Percentiles rank a stretch among this genome's conserved stretches.
phyloP scores from a whole-genome alignment of 805 yeast species.

The Wickerhamomyces alni region DNA sequence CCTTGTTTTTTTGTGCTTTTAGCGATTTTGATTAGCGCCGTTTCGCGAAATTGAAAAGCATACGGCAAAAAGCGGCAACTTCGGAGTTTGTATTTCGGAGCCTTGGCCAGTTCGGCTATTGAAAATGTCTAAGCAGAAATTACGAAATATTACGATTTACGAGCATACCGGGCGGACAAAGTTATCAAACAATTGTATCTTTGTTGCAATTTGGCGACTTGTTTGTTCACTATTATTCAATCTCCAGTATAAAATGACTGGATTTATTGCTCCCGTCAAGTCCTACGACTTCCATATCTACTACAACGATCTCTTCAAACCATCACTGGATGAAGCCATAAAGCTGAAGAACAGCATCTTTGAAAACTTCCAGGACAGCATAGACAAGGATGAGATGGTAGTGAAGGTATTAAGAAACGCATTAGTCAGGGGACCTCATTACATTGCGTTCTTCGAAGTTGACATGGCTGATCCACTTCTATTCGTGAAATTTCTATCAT shows the following conservation, averaged over 20 bases:
- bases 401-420: constrained; percentile 9
- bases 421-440: constrained; percentile 34
- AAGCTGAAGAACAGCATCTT: constrained; percentile 35
- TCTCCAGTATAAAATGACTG: neutral
- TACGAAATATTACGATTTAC: too few species aligned
- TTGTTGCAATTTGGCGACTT: too few species aligned
- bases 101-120: too few species aligned
- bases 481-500: constrained; percentile 37
- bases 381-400: constrained; percentile 21
- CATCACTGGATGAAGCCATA: constrained; percentile 29
- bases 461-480: constrained; percentile 39
- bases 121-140: too few species aligned
- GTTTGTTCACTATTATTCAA: too few species aligned
- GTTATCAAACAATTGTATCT: too few species aligned
- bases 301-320: constrained; percentile 31
- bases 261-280: constrained; percentile 10
- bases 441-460: constrained; percentile 46
- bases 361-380: constrained; percentile 32
- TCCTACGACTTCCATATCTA: constrained; percentile 51
- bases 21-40: too few species aligned
- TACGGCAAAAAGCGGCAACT: too few species aligned
- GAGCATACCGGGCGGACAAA: too few species aligned
- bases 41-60: too few species aligned
- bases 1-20: neutral
- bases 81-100: too few species aligned